Percentiles rank a stretch among this genome's conserved stretches.
Conservation (phyloP, 768 basidiomycete species). For the Imleria badia region DNA sequence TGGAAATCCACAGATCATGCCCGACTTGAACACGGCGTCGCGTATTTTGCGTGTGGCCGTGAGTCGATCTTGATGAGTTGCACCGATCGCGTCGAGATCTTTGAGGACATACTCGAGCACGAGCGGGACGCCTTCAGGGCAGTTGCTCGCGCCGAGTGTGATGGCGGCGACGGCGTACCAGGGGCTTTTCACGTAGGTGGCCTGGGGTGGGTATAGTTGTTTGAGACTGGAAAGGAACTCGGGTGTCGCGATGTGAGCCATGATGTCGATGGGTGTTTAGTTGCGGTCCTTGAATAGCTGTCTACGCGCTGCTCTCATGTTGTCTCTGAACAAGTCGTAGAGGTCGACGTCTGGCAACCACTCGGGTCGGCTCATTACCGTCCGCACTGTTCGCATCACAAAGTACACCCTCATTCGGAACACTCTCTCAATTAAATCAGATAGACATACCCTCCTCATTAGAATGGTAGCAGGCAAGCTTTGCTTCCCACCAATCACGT, state of each 20-base stretch:
- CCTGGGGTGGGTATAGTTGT: conserved; percentile 41
- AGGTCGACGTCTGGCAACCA: background rate
- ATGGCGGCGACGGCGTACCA: conserved; percentile 63
- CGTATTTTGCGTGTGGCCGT: conserved; percentile 54
- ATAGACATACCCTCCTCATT: background rate
- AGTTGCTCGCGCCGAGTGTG: conserved; percentile 57
- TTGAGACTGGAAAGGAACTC: conserved; percentile 46
- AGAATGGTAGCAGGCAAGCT: conserved; percentile 26
- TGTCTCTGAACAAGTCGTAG: too few species aligned
- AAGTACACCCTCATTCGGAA: background rate
- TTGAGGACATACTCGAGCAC: conserved; percentile 52
- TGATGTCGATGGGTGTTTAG: background rate
- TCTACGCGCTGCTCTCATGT: background rate
- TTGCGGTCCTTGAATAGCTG: background rate
- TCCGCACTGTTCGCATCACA: background rate
- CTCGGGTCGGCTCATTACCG: background rate
- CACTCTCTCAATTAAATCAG: background rate
- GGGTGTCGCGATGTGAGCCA: conserved; percentile 36
- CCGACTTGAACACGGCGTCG: conserved; percentile 63
- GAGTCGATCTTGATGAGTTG: conserved; percentile 35
- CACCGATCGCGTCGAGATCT: conserved; percentile 39
- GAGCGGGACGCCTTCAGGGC: conserved; percentile 53
- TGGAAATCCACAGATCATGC: conserved; percentile 55
- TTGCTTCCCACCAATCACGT: background rate
- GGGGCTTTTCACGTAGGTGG: conserved; percentile 38